Base-by-base conservation (phyloP, 192 early-diverging fungal species). In the Spizellomyces punctatus region DNA sequence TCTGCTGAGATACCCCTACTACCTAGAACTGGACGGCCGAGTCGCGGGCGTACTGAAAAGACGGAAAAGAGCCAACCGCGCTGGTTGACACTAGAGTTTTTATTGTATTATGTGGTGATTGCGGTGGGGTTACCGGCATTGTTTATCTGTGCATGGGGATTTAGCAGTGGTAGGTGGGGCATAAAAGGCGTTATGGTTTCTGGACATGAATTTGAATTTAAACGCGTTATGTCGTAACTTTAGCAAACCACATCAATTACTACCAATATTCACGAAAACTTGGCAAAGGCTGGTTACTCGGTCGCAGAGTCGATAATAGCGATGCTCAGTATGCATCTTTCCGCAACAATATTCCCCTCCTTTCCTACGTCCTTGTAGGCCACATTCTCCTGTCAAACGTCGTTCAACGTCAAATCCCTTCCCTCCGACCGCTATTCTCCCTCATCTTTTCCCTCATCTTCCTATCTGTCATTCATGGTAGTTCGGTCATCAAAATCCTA, bases 401-500 rank as follows among this genome's bases (percentile, higher is more conserved):
- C 43, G 82, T 82, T 41, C 77, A 80, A 65, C 69, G 60, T 1
- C 61, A 54, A 14, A 67, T 78, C 8, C 65, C 71, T 22, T 80
- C 77, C 44, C 64, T 69, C 10, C 70, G 80, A 4, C 64, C 58
- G 45, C 76, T 79, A 5, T 75, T 79, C 44, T 86, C 83, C 77
- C 87, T 92, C 4, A 58, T 76, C 3, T 88, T 91, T 46, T 88
- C 90, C 6, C 60, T 85, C 10, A 64, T 83, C 10, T 92, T 91
- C 70, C 78, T 92, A 7, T 66, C 79, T 17, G 84, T 86, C 17
- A 76, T 94, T 14, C 86, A 91, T 65, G 95, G 95, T 2, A 81
- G 85, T 47, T 90, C 89, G n/a, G 56, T 89, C 4, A 56, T 96
- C 48, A 96, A 96, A 69, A 91, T 98, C 9, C 55, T 90, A 5